Percentiles rank a stretch among this genome's conserved stretches.
These are phyloP conservation scores for Paracamarosporium sp. DNA, from an alignment of 2,329 filamentous ascomycete species.

Conservation along the genomic window DNA sequence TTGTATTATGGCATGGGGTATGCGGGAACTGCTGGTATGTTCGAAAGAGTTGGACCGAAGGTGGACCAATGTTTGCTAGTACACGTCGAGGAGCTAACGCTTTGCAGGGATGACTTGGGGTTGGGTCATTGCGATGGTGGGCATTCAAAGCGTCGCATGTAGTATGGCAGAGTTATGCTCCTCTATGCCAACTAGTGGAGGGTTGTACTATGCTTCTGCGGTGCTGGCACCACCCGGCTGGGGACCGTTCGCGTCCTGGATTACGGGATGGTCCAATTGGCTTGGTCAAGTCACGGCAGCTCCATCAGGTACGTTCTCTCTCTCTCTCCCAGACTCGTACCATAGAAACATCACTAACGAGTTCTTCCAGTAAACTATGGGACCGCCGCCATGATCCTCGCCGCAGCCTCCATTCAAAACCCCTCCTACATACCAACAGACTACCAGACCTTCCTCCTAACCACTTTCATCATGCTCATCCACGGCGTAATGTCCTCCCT, in stretches of 20 bases:
- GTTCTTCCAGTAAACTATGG: constrained; percentile 66
- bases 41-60: no score
- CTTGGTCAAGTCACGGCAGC: constrained; percentile 70
- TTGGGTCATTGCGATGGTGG: constrained; percentile 75
- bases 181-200: constrained; percentile 74
- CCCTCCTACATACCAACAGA: constrained; percentile 68
- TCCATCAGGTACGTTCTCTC: constrained; percentile 54
- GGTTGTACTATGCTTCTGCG: constrained; percentile 76
- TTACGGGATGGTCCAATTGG: constrained; percentile 76
- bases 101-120: constrained; percentile 74
- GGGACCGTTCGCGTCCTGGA: constrained; percentile 71
- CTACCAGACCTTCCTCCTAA: constrained; percentile 74
- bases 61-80: background rate
- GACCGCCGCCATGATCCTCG: constrained; percentile 73
- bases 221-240: constrained; percentile 72
- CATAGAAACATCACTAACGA: background rate
- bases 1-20: constrained; percentile 72
- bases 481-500: constrained; percentile 73
- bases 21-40: constrained; percentile 50
- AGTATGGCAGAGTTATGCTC: constrained; percentile 73
- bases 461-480: constrained; percentile 70
- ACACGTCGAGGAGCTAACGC: constrained; percentile 8
- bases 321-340: background rate
- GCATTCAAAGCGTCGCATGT: constrained; percentile 74
- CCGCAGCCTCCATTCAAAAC: constrained; percentile 71